Evolutionary conservation across 179 eudicot species (phyloP).

Genomic region (Patellifolia procumbens): DNA sequence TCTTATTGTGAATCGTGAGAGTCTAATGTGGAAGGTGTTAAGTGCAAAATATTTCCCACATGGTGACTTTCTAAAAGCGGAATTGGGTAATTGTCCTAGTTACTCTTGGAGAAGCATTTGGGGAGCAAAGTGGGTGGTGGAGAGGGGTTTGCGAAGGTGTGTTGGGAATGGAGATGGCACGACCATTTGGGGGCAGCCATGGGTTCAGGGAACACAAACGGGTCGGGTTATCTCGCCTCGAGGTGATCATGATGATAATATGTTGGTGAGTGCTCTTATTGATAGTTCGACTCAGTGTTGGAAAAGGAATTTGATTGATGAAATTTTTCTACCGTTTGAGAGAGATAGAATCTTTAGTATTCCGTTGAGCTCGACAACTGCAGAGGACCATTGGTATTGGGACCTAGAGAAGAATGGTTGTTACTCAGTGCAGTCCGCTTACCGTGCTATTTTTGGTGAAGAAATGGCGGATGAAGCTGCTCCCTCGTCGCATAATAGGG

Average conservation of each 20-base stretch:
- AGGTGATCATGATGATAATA: background rate
- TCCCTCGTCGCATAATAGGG: background rate
- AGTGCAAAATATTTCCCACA: background rate
- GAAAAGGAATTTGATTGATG: background rate
- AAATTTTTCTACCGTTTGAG: too few species aligned
- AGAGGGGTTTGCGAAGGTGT: background rate
- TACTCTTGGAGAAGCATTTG: background rate
- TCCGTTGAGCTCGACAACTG: too few species aligned
- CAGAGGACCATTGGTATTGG: too few species aligned
- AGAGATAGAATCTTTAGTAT: too few species aligned
- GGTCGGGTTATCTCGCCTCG: background rate
- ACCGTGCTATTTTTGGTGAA: background rate
- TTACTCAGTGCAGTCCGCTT: too few species aligned
- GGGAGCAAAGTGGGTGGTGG: too few species aligned
- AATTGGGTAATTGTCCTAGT: background rate
- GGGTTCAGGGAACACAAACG: background rate
- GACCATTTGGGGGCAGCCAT: background rate
- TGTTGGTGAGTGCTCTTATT: background rate
- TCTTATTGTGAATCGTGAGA: background rate
- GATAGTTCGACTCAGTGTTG: too few species aligned
- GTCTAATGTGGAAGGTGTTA: background rate
- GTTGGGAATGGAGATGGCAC: background rate
- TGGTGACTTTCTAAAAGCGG: background rate
- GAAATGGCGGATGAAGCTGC: background rate
- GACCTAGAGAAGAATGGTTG: too few species aligned